phyloP scores from a whole-genome alignment of 495 filamentous ascomycete species.

The Penicillium coffeae region DNA sequence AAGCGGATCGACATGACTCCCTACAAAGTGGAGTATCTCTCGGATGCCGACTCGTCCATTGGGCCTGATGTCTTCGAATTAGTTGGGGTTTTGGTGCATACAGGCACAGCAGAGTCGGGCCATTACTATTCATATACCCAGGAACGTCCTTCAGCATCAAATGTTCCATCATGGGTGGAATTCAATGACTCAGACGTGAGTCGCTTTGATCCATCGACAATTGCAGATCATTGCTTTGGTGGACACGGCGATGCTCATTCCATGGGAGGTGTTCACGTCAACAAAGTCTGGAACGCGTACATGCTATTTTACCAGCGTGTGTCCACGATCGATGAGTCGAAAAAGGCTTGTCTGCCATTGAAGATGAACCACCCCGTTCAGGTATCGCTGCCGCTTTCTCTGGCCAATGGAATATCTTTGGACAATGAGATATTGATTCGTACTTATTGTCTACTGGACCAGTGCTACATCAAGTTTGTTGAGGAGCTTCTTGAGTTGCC shows the following conservation, averaged over 20 bases:
- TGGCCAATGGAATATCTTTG: constrained; percentile 59
- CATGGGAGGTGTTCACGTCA: constrained; percentile 41
- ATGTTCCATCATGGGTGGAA: constrained; percentile 68
- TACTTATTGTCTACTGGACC: constrained; percentile 78
- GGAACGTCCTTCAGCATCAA: constrained; percentile 59
- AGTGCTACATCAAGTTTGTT: constrained; percentile 65
- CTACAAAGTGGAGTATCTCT: constrained; percentile 85
- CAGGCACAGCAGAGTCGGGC: constrained; percentile 87
- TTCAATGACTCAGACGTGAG: constrained; percentile 88
- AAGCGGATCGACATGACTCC: constrained; percentile 80
- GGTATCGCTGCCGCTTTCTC: constrained; percentile 49
- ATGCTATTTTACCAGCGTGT: constrained; percentile 96
- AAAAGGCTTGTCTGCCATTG: constrained; percentile 24
- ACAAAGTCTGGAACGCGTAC: constrained; percentile 84
- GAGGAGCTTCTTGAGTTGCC: constrained; percentile 50
- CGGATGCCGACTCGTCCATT: constrained; percentile 50
- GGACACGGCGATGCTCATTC: constrained; percentile 55
- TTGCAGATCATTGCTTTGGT: constrained; percentile 77
- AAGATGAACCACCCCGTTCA: constrained; percentile 47
- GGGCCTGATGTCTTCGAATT: constrained; percentile 79
- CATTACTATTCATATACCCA: constrained; percentile 97
- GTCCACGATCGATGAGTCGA: constrained; percentile 51
- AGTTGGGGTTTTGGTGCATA: constrained; percentile 88
- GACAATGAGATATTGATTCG: constrained; percentile 73
- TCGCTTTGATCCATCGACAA: constrained; percentile 66